A percentile compares a stretch with the other conserved stretches of the same genome.
Conservation (phyloP, 345 rosid species). For the Lenwebbia sp. region DNA sequence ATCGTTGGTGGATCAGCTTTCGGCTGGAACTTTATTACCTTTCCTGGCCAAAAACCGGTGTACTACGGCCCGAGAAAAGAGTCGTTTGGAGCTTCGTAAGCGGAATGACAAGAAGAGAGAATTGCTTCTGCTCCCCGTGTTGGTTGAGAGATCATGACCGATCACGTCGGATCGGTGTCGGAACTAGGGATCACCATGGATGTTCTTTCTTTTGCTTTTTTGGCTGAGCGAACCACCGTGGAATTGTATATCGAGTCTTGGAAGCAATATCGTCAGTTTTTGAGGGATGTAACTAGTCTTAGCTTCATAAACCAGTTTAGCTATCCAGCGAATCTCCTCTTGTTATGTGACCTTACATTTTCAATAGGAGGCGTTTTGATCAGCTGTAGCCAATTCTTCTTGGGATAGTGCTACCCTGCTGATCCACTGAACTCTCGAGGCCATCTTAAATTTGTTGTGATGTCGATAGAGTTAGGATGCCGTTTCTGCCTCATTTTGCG, state of each 20-base stretch:
- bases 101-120: constrained; percentile 4
- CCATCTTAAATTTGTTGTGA: background rate
- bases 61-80: constrained; percentile 69
- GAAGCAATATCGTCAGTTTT: background rate
- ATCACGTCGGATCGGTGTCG: background rate
- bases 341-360: background rate
- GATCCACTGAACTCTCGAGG: background rate
- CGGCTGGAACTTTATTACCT: constrained; percentile 87
- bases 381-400: background rate
- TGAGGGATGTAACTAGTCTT: background rate
- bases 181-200: background rate
- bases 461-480: background rate
- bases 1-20: constrained; percentile 80
- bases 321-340: background rate
- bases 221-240: background rate
- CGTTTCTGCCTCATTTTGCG: background rate
- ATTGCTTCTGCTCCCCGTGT: background rate
- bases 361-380: background rate
- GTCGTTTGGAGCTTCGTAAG: constrained; percentile 45
- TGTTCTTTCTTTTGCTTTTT: background rate
- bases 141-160: background rate
- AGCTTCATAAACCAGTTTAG: background rate
- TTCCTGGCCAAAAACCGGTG: constrained; percentile 26
- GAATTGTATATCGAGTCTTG: background rate
- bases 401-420: background rate